Conservation (phyloP, 148 eudicot species). For the Vaccinium macrocarpon region DNA sequence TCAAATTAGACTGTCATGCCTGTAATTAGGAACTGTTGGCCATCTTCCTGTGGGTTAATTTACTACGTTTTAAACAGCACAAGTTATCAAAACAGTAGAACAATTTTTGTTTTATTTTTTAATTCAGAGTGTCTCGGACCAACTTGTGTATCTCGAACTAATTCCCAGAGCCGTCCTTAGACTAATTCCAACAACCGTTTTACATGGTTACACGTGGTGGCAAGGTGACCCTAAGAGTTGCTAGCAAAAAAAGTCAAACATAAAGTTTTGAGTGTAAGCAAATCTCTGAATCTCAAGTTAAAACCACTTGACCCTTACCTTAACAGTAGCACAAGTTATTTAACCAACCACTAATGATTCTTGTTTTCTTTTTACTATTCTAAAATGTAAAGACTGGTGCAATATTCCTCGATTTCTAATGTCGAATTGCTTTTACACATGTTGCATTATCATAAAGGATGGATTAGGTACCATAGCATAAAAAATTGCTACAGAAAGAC, state of each 20-base stretch:
- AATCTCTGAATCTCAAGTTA: no score
- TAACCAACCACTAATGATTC: neutral
- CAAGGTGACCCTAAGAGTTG: no score
- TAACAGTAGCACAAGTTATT: neutral
- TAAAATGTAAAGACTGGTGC: neutral
- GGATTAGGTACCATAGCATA: neutral
- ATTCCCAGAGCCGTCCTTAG: no score
- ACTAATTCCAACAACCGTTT: no score
- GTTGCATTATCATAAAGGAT: neutral
- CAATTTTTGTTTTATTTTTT: no score
- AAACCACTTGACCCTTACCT: no score
- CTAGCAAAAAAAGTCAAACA: no score
- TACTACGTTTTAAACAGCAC: neutral
- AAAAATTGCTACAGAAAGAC: slow-evolving; percentile 15
- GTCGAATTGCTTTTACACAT: slow-evolving; percentile 1
- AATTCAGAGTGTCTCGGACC: no score
- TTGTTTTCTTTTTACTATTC: neutral
- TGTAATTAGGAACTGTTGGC: neutral
- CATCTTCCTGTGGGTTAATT: neutral
- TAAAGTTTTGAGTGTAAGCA: no score
- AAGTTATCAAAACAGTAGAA: neutral
- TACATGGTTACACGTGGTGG: no score
- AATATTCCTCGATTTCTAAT: slow-evolving; percentile 1
- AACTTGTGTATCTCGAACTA: no score
- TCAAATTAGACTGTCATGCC: neutral